Evolutionary conservation across 2,329 filamentous ascomycete species (phyloP), one percentile per base, ranked within the genome.

Genomic region (Pyrenochaeta sp.): DNA sequence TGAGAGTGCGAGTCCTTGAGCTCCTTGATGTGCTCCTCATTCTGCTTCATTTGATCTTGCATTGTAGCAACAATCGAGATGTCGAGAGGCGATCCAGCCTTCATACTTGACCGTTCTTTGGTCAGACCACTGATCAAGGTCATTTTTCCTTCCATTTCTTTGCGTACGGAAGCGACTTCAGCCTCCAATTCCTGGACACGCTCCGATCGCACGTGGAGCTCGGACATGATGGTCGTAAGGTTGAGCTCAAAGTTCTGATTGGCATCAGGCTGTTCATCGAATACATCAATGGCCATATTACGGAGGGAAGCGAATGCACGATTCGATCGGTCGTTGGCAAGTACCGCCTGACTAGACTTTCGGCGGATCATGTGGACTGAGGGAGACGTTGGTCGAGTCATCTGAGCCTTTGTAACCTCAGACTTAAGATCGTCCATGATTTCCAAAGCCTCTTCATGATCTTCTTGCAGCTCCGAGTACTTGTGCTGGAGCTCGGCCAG

Each of bases 71-170:
- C 87, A 53, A 96, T 86, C 0, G 90, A 92, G 68, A 96, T 95
- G 65, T 99, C 94, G 65, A 96, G 86, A 6, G 91, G 88, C 17
- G 88, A 88, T 2, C 81, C 79, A 68, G 79, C 82, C 68, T 93
- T 90, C 74, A 96, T 81, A 73, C 91, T 96, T 3, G 90, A 93
- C 46, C 95, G 82, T 72, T 99, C 95, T 40, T 94, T 87, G 3
- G 94, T 96, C 52, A 99, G 79, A 6, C 94, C 94, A 20, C 90
- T 90, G 59, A 99, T 97, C 65, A 99, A 92, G 20, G 90, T 89
- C 78, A 93, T 91, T 81, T 99, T 99, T 51, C 83, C 86, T 67
- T 99, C 94, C 87, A 97, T 96, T 71, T 99, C 94, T 76, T 91
- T 96, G 77, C 90, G 94, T 15, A 91, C 84, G 3, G 84, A 86